Evolutionary conservation across 1,284 basidiomycete species (phyloP).

Genomic region (Tilletia indica): DNA sequence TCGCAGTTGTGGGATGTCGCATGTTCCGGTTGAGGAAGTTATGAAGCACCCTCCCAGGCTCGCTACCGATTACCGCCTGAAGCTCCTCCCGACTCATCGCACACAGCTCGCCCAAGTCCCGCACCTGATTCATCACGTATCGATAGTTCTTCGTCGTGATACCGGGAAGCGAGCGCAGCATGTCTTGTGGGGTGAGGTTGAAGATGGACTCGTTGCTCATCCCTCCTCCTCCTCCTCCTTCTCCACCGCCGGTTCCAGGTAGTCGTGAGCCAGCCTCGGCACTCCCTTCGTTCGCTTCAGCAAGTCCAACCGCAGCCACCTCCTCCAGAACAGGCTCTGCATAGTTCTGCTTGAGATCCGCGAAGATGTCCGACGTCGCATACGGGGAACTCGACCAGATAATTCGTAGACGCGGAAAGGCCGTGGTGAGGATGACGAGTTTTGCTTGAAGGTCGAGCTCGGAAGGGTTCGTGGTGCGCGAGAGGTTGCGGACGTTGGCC

Average conservation of each 20-base stretch:
- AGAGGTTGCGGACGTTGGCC: constrained; percentile 55
- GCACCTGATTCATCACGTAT: constrained; percentile 77
- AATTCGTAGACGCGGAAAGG: constrained; percentile 85
- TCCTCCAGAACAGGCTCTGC: constrained; percentile 83
- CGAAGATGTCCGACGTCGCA: constrained; percentile 86
- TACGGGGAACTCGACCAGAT: constrained; percentile 97
- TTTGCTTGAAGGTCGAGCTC: constrained; percentile 73
- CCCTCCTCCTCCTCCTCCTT: neutral
- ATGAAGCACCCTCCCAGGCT: constrained; percentile 75
- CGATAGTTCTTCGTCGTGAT: constrained; percentile 80
- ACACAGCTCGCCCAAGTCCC: constrained; percentile 74
- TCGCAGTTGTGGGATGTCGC: neutral
- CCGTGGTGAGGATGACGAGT: constrained; percentile 79
- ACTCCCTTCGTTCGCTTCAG: constrained; percentile 26
- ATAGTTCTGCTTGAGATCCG: constrained; percentile 81
- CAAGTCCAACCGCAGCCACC: constrained; percentile 62
- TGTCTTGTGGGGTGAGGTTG: constrained; percentile 54
- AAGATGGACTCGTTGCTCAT: constrained; percentile 30
- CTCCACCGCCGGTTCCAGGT: constrained; percentile 21
- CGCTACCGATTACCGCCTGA: constrained; percentile 75
- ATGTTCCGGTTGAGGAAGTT: constrained; percentile 74
- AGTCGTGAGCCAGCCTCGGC: constrained; percentile 19
- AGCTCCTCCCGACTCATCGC: constrained; percentile 67
- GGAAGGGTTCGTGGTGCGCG: constrained; percentile 54
- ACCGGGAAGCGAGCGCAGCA: constrained; percentile 62